Percentiles rank a stretch among this genome's conserved stretches.
phyloP scores from a whole-genome alignment of 257 asterid species.

The Osmanthus fragrans region DNA sequence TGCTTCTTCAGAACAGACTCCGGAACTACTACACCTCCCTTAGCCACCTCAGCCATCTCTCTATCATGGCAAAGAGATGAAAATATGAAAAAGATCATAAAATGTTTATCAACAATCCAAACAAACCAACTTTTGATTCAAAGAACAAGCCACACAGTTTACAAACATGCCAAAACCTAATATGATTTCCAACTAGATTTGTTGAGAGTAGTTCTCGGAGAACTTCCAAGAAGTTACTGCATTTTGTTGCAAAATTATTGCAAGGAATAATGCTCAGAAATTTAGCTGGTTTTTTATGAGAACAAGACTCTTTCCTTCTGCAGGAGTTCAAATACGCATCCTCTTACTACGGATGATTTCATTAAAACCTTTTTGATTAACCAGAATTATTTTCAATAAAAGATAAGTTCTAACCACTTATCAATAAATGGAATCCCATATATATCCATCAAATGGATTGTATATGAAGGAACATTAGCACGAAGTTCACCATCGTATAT shows the following conservation, averaged over 20 bases:
- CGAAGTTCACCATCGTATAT: background rate
- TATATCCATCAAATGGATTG: background rate
- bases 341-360: background rate
- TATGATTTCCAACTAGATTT: background rate
- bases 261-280: background rate
- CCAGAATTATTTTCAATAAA: too few relatives aligned
- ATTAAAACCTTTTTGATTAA: background rate
- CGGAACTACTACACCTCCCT: slow-evolving; percentile 38
- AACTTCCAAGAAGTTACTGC: background rate
- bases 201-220: background rate
- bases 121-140: background rate
- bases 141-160: background rate
- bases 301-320: background rate
- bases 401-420: background rate
- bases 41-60: slow-evolving; percentile 45
- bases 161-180: background rate
- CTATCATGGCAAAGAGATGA: background rate
- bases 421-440: background rate
- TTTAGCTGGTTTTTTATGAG: background rate
- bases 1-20: slow-evolving; percentile 61
- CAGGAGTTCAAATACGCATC: background rate
- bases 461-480: background rate
- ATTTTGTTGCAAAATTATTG: background rate
- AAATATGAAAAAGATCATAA: background rate
- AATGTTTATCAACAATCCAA: background rate